phyloP scores from a whole-genome alignment of 1,284 basidiomycete species.

The Trichosporon sp. region DNA sequence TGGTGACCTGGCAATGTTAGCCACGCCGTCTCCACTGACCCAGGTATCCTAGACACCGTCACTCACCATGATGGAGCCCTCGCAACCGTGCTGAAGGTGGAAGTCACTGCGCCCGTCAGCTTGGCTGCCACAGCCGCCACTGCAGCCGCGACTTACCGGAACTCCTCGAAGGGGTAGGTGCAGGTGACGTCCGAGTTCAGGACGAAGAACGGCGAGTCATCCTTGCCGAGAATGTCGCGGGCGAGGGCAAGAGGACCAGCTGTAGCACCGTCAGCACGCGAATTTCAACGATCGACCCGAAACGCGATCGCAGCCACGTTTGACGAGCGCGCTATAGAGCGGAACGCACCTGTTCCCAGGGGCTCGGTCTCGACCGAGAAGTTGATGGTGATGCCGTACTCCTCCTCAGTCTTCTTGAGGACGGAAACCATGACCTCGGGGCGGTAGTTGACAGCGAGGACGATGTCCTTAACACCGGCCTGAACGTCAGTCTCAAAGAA shows the following conservation, averaged over 20 bases:
- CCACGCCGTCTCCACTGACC: constrained; percentile 44
- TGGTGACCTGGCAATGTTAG: constrained; percentile 46
- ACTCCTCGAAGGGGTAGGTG: constrained; percentile 55
- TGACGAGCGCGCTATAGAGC: background rate
- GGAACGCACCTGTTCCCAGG: constrained; percentile 52
- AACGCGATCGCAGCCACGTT: too few species aligned
- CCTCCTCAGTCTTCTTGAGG: constrained; percentile 55
- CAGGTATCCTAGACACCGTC: constrained; percentile 53
- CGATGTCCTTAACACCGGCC: constrained; percentile 56
- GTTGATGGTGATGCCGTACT: constrained; percentile 55
- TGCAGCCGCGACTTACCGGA: constrained; percentile 39
- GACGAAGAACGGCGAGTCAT: constrained; percentile 57
- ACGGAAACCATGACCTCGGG: constrained; percentile 56
- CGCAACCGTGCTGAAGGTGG: constrained; percentile 54
- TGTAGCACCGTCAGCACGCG: constrained; percentile 19
- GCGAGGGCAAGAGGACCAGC: constrained; percentile 56
- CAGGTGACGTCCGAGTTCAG: constrained; percentile 57
- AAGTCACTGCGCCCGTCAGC: constrained; percentile 48
- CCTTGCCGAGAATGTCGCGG: constrained; percentile 54
- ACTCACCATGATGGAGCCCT: constrained; percentile 55
- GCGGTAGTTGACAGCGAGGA: constrained; percentile 56
- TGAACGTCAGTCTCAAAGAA: constrained; percentile 20
- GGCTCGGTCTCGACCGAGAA: constrained; percentile 57
- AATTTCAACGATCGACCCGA: background rate
- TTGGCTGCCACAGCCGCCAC: background rate